Conservation (phyloP, 257 asterid genomes). For the Solanum lignicaule region DNA sequence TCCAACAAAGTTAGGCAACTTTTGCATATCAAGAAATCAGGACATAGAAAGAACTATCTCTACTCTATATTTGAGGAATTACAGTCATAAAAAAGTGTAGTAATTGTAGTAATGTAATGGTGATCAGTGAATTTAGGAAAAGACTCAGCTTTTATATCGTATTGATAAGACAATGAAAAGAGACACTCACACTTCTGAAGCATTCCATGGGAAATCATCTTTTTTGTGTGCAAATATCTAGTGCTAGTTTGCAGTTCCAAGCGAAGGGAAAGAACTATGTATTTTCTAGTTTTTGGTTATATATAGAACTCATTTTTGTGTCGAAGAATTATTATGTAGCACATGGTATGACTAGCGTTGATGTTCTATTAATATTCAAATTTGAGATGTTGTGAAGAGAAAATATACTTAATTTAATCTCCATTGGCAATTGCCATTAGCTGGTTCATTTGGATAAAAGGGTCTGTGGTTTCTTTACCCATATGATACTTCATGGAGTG, state of each 20-base stretch:
- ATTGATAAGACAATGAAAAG: not conserved
- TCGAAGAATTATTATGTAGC: not conserved
- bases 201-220: not conserved
- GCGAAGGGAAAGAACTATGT: not conserved
- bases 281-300: not conserved
- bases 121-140: not conserved
- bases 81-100: not conserved
- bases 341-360: not conserved
- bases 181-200: not conserved
- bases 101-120: not conserved
- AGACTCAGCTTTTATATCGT: not conserved
- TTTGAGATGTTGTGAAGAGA: not conserved
- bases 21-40: not conserved
- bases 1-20: not conserved
- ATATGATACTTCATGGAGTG: not conserved
- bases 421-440: not conserved
- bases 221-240: not conserved
- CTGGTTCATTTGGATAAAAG: not conserved
- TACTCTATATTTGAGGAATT: not conserved
- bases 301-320: not conserved
- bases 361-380: not conserved
- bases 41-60: not conserved
- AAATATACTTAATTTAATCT: not conserved
- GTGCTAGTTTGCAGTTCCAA: not conserved
- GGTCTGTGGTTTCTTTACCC: not conserved